Conservation (phyloP, 2,329 filamentous ascomycete species). For the Immersiporthe knoxdaviesiana region DNA sequence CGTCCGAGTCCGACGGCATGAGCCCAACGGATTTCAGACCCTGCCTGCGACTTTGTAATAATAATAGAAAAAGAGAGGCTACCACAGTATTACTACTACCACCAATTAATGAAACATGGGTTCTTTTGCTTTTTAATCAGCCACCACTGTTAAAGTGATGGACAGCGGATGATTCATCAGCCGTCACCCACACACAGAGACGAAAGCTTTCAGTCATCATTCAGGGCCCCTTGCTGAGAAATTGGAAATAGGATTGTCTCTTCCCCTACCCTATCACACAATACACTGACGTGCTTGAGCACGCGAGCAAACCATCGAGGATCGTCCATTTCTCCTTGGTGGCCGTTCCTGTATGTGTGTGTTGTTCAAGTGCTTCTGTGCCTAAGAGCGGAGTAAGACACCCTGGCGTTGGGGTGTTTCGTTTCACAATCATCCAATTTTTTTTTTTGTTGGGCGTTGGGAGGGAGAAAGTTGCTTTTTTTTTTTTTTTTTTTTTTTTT, state of each 20-base stretch:
- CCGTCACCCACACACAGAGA: neutral
- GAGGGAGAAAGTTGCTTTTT: neutral
- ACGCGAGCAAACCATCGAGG: neutral
- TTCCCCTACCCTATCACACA: neutral
- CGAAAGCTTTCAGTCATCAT: neutral
- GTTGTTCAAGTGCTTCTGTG: neutral
- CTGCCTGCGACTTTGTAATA: neutral
- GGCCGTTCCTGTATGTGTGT: too few relatives aligned
- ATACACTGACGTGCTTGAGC: slow-evolving; percentile 2
- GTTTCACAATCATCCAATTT: neutral
- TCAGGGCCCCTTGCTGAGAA: neutral
- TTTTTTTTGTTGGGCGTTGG: neutral
- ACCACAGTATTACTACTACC: neutral
- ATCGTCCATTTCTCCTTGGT: too few relatives aligned
- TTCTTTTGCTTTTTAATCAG: neutral
- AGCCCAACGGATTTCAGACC: neutral
- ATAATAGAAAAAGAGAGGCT: neutral
- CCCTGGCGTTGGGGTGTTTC: neutral
- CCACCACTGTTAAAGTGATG: neutral
- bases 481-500: too few relatives aligned
- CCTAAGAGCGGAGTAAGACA: neutral
- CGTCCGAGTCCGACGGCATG: neutral
- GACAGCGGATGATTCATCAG: slow-evolving; percentile 2
- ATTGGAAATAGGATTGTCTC: neutral
- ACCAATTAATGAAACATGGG: neutral